Evolutionary conservation across 192 early-diverging fungal genomes (phyloP).

Genomic region (Dissophora globulifera): DNA sequence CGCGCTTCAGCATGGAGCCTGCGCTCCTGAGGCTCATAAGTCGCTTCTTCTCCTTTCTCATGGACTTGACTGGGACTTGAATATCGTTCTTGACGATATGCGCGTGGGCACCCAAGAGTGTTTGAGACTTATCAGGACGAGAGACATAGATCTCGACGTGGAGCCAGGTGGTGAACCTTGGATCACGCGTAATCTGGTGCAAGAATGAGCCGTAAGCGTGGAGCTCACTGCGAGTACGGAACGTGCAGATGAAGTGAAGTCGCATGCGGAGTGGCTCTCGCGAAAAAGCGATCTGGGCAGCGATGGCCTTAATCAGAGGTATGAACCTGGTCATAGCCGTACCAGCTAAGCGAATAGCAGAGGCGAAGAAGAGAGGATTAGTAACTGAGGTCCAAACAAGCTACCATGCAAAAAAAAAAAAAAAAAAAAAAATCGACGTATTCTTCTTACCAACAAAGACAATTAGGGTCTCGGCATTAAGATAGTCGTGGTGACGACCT

Average conservation of each 20-base stretch:
- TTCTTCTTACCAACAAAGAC: constrained; percentile 29
- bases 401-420: too few relatives aligned
- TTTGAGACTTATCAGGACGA: constrained; percentile 45
- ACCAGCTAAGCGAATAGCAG: constrained; percentile 13
- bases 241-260: constrained; percentile 46
- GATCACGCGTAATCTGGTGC: constrained; percentile 45
- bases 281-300: constrained; percentile 42
- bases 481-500: constrained; percentile 46
- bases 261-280: constrained; percentile 40
- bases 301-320: constrained; percentile 48
- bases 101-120: constrained; percentile 43
- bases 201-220: constrained; percentile 52
- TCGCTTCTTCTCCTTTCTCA: constrained; percentile 41
- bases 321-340: constrained; percentile 48
- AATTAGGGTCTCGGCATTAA: constrained; percentile 36
- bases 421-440: not conserved
- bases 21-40: constrained; percentile 30
- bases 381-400: too few relatives aligned
- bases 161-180: constrained; percentile 41
- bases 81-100: constrained; percentile 51
- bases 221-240: constrained; percentile 47
- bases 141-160: constrained; percentile 49
- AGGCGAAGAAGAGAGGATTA: not conserved
- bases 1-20: constrained; percentile 39
- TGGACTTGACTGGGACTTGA: constrained; percentile 21